Evolutionary conservation across 176 grass and related monocot genomes (phyloP), one percentile per base, ranked within the genome.

Genomic region (Musa troglodytarum): DNA sequence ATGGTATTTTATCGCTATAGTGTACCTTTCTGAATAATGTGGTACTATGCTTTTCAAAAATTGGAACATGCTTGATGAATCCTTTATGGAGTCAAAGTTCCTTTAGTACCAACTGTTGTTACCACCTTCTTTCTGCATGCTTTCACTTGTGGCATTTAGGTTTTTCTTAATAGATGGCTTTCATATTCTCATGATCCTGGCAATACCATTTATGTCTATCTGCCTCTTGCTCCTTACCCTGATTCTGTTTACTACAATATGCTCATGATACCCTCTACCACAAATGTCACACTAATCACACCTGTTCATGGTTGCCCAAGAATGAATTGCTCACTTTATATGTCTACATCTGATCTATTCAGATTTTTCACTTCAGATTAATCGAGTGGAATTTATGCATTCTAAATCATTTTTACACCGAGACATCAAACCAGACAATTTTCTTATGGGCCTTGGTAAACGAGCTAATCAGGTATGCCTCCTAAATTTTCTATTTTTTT

Each of bases 391-490:
- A 63, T 99, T 89, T 83, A 88, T 99, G 24, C 96, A 99, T 72
- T 88, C 83, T 11, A 99, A 95, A 68, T 99, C 91, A 72, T 95
- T 95, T 84, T 82, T 99, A 14, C 96, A 99, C 80, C 83, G 96
- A 81, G 96, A 99, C 68, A 95, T 99, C 62, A 95, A 99, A 72
- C 96, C 96, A 54, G 91, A 95, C 83, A 99, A 99, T 89, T 99
- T 99, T 85, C 84, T 94, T 54, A 95, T 99, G 91, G 96, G 96
- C 67, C 88, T 89, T 77, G 96, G 96, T 50, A 89, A 86, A 75
- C 82, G 87, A 73, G 91, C 96, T 82, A 99, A 92, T 88, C 96
- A 99, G 88, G 90, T 93, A 34, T 52, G 66, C 71, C 21, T 9
- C 16, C 51, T 85, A 4, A 75, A 76, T 21, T 23, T 15, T 51